phyloP scores from a whole-genome alignment of 2,329 filamentous ascomycete genomes.

The Periconia sp. region DNA sequence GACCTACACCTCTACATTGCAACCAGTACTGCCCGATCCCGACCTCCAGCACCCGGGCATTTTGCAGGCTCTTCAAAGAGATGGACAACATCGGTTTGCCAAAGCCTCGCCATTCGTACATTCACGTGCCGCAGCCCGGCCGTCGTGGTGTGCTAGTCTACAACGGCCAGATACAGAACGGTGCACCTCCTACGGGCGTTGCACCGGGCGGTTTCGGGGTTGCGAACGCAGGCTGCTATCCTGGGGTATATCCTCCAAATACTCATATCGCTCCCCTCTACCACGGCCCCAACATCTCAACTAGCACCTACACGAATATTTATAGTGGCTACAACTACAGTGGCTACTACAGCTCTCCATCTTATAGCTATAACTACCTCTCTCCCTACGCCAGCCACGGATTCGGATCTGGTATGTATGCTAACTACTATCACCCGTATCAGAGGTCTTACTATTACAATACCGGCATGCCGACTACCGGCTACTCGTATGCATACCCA shows the following conservation, averaged over 20 bases:
- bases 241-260: conserved; percentile 31
- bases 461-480: conserved; percentile 13
- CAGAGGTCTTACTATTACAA: conserved; percentile 40
- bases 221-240: conserved; percentile 19
- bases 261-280: conserved; percentile 24
- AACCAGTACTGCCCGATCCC: not conserved
- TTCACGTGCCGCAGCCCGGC: conserved; percentile 36
- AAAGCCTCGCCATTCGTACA: conserved; percentile 41
- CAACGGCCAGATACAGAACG: conserved; percentile 34
- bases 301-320: conserved; percentile 14
- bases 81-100: conserved; percentile 26
- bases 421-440: conserved; percentile 42
- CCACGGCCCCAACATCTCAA: conserved; percentile 18
- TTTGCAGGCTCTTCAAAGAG: conserved; percentile 4
- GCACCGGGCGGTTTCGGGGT: conserved; percentile 2
- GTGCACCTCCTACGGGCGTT: conserved; percentile 30
- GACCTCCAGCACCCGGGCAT: not conserved
- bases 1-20: conserved; percentile 1
- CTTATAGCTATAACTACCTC: conserved; percentile 15
- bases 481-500: conserved; percentile 29
- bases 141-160: conserved; percentile 35
- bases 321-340: conserved; percentile 9
- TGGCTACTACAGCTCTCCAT: conserved; percentile 6
- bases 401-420: conserved; percentile 39
- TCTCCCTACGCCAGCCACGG: conserved; percentile 22